Base-by-base conservation (phyloP, 2,329 filamentous ascomycete genomes). In the Elsinoe arachidis region DNA sequence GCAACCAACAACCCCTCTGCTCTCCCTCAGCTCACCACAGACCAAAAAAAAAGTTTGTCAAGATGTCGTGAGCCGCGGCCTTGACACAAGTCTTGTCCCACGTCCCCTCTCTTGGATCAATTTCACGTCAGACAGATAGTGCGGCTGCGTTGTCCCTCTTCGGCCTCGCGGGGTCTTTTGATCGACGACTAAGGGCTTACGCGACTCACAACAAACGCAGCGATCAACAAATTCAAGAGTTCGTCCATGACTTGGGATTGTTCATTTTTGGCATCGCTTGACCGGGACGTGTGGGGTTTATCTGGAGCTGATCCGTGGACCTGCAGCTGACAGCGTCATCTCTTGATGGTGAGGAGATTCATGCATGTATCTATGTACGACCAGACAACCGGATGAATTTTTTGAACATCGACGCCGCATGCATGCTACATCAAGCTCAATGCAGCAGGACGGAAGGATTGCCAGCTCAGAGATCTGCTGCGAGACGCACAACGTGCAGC, bases 111-210 rank as follows among this genome's bases (percentile, higher is more conserved):
- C 26, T 23, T 46, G 37, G 15, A 53, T 39, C 49, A 39, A 53
- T 53, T 53, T 53, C 49, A 53, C 49, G 49, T 53, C 49, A 53
- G 49, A 35, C 33, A 53, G 35, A 53, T 53, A 38, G 49, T 53
- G 49, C 49, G 49, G 49, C 49, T 53, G 49, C 49, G 49, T 53
- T 53, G 49, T 39, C 49, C 49, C 49, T 53, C 15, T 53, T 53
- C 17, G 49, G 49, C 34, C 49, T 53, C 49, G 46, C 46, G 46
- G 49, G 46, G 49, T 33, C 33, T 34, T 39, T 23, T 39, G 49
- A 53, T 53, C 49, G 49, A 53, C 49, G 34, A 53, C 49, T 53
- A 53, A 39, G 49, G 49, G 49, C 49, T 39, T 53, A 53, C 49
- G 49, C 49, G 49, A 53, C 12, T 17, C 17, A 23, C 33, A 26